These are phyloP conservation scores for Cordyceps fumosorosea DNA, from an alignment of 2,329 filamentous ascomycete species.

Conservation along the genomic window DNA sequence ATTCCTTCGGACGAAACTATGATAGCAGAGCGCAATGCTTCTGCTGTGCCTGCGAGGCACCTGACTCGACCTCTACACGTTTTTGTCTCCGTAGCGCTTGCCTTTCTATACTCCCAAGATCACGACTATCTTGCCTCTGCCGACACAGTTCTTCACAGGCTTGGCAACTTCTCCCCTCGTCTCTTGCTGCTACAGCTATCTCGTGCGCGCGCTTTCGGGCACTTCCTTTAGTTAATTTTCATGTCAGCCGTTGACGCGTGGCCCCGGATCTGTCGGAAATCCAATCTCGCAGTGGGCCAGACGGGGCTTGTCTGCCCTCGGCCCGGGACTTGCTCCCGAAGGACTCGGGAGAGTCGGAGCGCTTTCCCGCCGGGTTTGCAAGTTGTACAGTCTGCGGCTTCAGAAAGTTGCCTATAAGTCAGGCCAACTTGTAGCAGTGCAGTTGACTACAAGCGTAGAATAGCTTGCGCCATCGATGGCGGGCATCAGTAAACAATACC, in stretches of 20 bases:
- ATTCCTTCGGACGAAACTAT: too few relatives aligned
- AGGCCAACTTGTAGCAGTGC: too few relatives aligned
- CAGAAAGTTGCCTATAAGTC: too few relatives aligned
- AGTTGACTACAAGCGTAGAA: too few relatives aligned
- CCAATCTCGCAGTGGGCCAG: not conserved
- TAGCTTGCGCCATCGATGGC: not conserved
- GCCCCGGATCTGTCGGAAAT: not conserved
- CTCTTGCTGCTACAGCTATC: not conserved
- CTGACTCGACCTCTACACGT: not conserved
- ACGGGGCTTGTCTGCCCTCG: not conserved
- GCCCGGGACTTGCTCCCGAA: not conserved
- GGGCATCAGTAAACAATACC: not conserved
- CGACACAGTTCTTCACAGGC: not conserved
- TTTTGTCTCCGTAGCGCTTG: not conserved
- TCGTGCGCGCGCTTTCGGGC: not conserved
- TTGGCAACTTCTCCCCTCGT: not conserved
- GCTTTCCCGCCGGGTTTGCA: not conserved
- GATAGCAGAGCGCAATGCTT: too few relatives aligned
- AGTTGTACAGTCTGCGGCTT: not conserved
- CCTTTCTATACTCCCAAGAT: not conserved
- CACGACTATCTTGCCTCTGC: not conserved
- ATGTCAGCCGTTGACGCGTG: not conserved
- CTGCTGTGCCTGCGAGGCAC: too few relatives aligned
- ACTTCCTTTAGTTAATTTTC: too few relatives aligned
- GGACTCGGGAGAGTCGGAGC: not conserved